A percentile compares a stretch with the other conserved stretches of the same genome.
Evolutionary conservation across 257 asterid species (phyloP).

Genomic region (Solanum appendiculatum): DNA sequence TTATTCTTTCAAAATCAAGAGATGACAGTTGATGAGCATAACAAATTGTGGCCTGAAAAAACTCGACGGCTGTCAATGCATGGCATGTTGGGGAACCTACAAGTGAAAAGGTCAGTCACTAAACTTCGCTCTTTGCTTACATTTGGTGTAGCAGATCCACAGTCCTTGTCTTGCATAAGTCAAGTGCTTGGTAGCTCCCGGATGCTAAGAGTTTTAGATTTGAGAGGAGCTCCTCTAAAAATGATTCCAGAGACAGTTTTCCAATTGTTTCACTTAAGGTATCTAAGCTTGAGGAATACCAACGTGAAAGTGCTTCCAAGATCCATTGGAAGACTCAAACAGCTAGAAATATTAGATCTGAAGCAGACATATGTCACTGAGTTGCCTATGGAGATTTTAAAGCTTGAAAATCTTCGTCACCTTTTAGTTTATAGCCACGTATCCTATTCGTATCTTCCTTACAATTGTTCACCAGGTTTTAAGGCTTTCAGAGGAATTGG

Average conservation of each 20-base stretch:
- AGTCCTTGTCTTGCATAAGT: too few relatives aligned
- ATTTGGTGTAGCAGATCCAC: too few relatives aligned
- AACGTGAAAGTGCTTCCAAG: slow-evolving; percentile 6
- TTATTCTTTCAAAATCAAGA: too few relatives aligned
- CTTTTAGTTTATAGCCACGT: slow-evolving; percentile 14
- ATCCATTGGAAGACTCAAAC: slow-evolving; percentile 17
- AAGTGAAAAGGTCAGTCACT: too few relatives aligned
- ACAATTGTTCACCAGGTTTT: slow-evolving; percentile 14
- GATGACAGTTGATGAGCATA: too few relatives aligned
- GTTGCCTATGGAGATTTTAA: slow-evolving; percentile 20
- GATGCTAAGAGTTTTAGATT: slow-evolving; percentile 17
- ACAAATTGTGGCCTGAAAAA: too few relatives aligned
- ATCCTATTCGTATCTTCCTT: slow-evolving; percentile 4
- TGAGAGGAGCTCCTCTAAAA: slow-evolving; percentile 11
- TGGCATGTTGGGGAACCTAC: too few relatives aligned
- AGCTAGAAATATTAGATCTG: too few relatives aligned
- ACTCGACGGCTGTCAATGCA: too few relatives aligned
- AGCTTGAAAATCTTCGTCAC: slow-evolving; percentile 17
- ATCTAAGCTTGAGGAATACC: slow-evolving; percentile 22
- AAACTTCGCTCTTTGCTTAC: too few relatives aligned
- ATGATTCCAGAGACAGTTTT: slow-evolving; percentile 10
- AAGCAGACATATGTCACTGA: slow-evolving; percentile 2
- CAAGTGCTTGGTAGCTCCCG: too few relatives aligned
- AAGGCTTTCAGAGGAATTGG: slow-evolving; percentile 20
- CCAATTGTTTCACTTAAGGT: slow-evolving; percentile 6